Evolutionary conservation across 208 protist species (phyloP), one percentile per base, ranked within the genome.

Genomic region (Phytomonas sp.): DNA sequence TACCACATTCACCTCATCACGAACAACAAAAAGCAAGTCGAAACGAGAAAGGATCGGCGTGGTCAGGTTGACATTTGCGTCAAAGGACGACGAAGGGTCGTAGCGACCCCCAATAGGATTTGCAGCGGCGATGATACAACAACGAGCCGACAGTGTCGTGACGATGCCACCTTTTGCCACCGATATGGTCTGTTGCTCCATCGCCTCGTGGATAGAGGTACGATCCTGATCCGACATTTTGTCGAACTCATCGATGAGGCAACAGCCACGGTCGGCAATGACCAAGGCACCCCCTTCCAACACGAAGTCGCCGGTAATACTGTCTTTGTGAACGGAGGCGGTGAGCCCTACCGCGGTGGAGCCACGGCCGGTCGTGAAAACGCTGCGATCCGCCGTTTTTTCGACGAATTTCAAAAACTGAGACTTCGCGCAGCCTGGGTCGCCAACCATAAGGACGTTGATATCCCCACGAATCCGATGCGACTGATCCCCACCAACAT

Each of bases 231-330:
- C 98, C 53, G 91, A 98, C 99, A 99, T 99, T 83, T 99, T 99
- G 85, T 99, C 99, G 77, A 99, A 99, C 88, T 99, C 99, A 81
- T 99, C 99, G 75, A 99, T 99, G 60, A 99, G 83, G 80, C 98
- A 99, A 60, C 99, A 96, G 53, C 98, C 98, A 20, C 89, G 86
- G 82, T 99, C 99, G 17, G 99, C 99, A 30, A 99, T 95, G 28
- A 99, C 98, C 2, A 99, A 85, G 13, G 99, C 99, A 28, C 99
- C 99, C 60, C 99, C 99, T 82, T 99, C 98, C 7, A 99, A 88
- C 32, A 99, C 99, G 95, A 99, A 99, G 82, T 99, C 99, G 8
- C 96, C 85, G 11, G 97, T 99, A 15, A 99, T 74, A 63, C 90
- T 88, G 80, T 99, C 99, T 73, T 97, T 97, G 74, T 97, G 90